These are phyloP conservation scores for Crithidia thermophila DNA, from an alignment of 208 protist genomes.

Conservation along the genomic window DNA sequence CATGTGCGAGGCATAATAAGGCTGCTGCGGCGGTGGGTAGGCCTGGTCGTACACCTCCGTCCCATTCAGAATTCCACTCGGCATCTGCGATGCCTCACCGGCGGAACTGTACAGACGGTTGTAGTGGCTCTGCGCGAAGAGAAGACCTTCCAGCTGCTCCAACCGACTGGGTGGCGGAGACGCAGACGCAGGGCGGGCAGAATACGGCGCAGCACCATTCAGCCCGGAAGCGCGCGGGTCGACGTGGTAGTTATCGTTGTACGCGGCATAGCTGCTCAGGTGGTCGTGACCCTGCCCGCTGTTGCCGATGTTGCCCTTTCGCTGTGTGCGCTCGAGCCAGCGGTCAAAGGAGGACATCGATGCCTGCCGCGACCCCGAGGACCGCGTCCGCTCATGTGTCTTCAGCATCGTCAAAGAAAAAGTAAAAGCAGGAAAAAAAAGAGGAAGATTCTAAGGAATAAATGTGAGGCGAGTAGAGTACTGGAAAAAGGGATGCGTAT, in stretches of 20 bases:
- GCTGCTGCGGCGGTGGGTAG: no score
- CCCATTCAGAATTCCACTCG: no score
- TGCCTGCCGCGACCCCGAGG: neutral
- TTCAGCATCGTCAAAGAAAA: slow-evolving; percentile 3
- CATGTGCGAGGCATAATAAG: neutral
- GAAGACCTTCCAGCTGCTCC: slow-evolving; percentile 20
- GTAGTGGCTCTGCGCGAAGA: slow-evolving; percentile 13
- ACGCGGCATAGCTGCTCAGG: neutral
- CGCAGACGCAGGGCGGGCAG: neutral
- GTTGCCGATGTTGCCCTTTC: neutral
- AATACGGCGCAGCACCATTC: neutral
- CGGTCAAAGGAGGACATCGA: slow-evolving; percentile 8
- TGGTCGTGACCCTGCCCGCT: neutral
- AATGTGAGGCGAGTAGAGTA: neutral
- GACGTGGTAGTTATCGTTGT: neutral
- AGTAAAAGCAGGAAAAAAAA: neutral
- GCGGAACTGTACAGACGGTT: neutral
- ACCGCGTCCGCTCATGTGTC: neutral
- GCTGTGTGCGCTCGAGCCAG: slow-evolving; percentile 17
- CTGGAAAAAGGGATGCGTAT: no score
- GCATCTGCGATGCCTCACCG: neutral
- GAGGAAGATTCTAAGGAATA: neutral
- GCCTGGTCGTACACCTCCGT: neutral
- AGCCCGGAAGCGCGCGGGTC: neutral
- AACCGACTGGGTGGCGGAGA: neutral